Conservation (phyloP, 768 basidiomycete species). For the Tremella fuciformis region DNA sequence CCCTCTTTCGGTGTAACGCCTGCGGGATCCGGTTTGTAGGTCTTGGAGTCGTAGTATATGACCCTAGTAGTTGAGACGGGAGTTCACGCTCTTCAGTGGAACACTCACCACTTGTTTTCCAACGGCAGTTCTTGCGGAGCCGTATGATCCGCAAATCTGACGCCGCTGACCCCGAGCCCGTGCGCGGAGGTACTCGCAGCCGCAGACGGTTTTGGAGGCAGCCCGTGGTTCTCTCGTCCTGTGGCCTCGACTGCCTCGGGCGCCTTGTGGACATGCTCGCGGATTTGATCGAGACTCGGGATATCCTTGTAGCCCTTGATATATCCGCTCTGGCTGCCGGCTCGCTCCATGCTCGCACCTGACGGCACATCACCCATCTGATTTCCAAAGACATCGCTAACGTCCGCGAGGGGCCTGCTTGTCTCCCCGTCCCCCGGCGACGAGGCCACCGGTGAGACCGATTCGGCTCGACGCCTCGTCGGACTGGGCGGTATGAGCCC, state of each 20-base stretch:
- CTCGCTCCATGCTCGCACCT: background rate
- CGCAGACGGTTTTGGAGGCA: background rate
- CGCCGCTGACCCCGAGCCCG: background rate
- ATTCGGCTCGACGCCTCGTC: slow-evolving; percentile 6
- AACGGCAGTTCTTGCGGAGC: background rate
- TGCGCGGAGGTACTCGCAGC: background rate
- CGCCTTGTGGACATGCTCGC: slow-evolving; percentile 16
- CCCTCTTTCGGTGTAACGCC: slow-evolving; percentile 56
- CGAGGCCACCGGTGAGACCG: background rate
- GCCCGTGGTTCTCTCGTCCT: slow-evolving; percentile 4
- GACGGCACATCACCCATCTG: background rate
- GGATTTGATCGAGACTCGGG: slow-evolving; percentile 36
- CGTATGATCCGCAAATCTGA: no score
- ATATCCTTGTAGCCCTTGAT: slow-evolving; percentile 43
- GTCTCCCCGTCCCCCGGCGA: slow-evolving; percentile 5
- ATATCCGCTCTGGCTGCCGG: slow-evolving; percentile 20
- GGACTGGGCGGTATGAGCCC: slow-evolving; percentile 1
- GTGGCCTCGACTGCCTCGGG: slow-evolving; percentile 8
- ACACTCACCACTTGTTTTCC: slow-evolving; percentile 6
- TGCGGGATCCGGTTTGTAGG: slow-evolving; percentile 57
- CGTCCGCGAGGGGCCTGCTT: slow-evolving; percentile 5
- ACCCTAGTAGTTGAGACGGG: slow-evolving; percentile 60
- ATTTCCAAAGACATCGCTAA: background rate
- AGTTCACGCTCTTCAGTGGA: background rate
- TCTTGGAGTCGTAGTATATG: slow-evolving; percentile 82